Conservation (phyloP, 495 filamentous ascomycete species). For the Podospora anserina region DNA sequence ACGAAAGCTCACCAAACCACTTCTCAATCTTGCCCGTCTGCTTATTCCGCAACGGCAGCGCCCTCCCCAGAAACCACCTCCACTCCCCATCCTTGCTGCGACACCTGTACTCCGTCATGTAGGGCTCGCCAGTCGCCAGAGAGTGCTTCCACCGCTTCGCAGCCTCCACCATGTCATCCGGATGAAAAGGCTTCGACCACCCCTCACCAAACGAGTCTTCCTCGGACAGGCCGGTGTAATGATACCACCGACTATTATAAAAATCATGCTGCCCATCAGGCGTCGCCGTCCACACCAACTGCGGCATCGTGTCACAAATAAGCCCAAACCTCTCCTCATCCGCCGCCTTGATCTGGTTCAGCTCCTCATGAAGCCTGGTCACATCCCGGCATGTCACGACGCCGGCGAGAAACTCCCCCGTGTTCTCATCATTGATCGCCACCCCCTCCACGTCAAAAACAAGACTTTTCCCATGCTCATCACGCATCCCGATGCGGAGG, state of each 20-base stretch:
- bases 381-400: constrained; percentile 63
- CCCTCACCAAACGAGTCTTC: constrained; percentile 46
- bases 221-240: constrained; percentile 61
- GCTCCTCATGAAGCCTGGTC: constrained; percentile 55
- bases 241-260: constrained; percentile 66
- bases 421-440: constrained; percentile 53
- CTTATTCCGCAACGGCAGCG: constrained; percentile 58
- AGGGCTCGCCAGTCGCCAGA: constrained; percentile 61
- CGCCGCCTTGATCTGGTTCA: constrained; percentile 57
- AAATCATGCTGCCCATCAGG: constrained; percentile 61
- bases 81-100: constrained; percentile 58
- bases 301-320: constrained; percentile 69
- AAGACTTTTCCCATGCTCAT: constrained; percentile 42
- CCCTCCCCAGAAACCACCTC: constrained; percentile 69
- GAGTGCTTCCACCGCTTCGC: constrained; percentile 53
- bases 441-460: constrained; percentile 61
- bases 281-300: constrained; percentile 63
- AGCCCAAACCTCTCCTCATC: constrained; percentile 64
- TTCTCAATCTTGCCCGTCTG: constrained; percentile 61
- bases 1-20: constrained; percentile 58
- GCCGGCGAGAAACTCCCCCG: constrained; percentile 64
- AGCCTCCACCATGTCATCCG: constrained; percentile 56
- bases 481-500: constrained; percentile 57
- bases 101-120: constrained; percentile 64
- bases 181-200: constrained; percentile 46